Base-by-base conservation (phyloP, 805 yeast genomes). In the Wickerhamomyces bisporus region DNA sequence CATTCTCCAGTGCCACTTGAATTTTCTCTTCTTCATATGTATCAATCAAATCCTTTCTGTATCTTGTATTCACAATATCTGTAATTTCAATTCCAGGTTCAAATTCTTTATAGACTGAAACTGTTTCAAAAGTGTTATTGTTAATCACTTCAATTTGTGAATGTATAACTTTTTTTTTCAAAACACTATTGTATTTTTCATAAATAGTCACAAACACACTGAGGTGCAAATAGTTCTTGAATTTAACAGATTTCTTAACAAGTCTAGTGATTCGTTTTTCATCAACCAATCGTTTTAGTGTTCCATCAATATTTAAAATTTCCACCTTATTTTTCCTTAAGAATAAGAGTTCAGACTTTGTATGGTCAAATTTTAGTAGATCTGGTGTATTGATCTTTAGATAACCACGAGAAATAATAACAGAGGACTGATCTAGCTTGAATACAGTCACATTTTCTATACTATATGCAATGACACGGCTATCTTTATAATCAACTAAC, bases 1-100 rank as follows among this genome's bases (percentile, higher is more conserved):
- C 50, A 23, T 58, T 47, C 31, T 58, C 55, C 43, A 62, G 60
- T 0, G 65, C 68, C 35, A 52, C 47, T 12, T 50, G 35, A 6
- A 57, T 48, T 23, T 40, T 43, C 24, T 44, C 48, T 26, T 55
- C 58, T 29, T 50, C 50, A 26, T 48, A 47, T 4, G 50, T 41
- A 20, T 51, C 53, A 28, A 52, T 46, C 6, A 45, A 34, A 3
- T 39, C 49, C 15, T 42, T 48, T 13, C 41, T 26, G 23, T 53
- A 55, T 6, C 41, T 35, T 2, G 52, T 39, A 36, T 52, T 55
- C 6, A 50, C 50, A 21, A 47, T 42, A 25, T 55, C 58, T 12
- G 53, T 47, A 4, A 52, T 36, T 26, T 55, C 60, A 29, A 55
- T 26, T 3, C 58, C 58, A 5, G 33, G 39, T 0, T 44, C 42